Percentiles rank a stretch among this genome's conserved stretches.
These are phyloP conservation scores for Colletotrichum sp. DNA, from an alignment of 2,329 filamentous ascomycete species.

Conservation along the genomic window DNA sequence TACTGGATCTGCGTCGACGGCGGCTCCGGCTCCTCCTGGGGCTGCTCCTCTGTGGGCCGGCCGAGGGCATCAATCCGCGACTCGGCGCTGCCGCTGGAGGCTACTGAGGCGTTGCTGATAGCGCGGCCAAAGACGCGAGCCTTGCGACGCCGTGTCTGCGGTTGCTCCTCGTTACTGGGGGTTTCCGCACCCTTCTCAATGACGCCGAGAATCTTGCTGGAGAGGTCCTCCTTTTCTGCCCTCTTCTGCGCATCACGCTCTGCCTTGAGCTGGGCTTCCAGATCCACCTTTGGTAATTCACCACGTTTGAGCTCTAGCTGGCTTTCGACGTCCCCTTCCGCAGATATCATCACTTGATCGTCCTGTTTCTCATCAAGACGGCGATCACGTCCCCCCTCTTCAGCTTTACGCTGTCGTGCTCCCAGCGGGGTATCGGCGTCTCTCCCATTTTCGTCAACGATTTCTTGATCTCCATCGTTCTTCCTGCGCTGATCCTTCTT, in stretches of 20 bases:
- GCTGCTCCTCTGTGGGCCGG: not conserved
- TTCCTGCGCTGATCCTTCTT: not conserved
- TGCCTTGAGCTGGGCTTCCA: constrained; percentile 20
- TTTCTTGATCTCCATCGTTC: not conserved
- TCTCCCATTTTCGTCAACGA: not conserved
- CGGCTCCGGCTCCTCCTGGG: constrained; percentile 28
- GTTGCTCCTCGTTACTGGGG: constrained; percentile 17
- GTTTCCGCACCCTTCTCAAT: constrained; percentile 35
- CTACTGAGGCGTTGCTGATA: constrained; percentile 60
- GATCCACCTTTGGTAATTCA: constrained; percentile 16
- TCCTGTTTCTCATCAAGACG: not conserved
- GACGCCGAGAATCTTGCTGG: constrained; percentile 47
- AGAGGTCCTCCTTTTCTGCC: constrained; percentile 45
- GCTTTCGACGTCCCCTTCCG: not conserved
- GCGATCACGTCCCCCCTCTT: not conserved
- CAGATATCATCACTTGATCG: not conserved
- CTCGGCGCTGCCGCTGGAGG: constrained; percentile 51
- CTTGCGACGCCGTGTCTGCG: constrained; percentile 29
- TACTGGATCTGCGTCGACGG: constrained; percentile 60
- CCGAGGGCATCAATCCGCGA: constrained; percentile 23
- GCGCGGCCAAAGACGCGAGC: constrained; percentile 63
- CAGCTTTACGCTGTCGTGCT: not conserved
- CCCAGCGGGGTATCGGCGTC: not conserved
- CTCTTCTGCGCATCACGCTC: constrained; percentile 27
- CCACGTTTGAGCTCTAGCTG: not conserved